Evolutionary conservation across 495 filamentous ascomycete genomes (phyloP).

Genomic region (Neurospora sp.): DNA sequence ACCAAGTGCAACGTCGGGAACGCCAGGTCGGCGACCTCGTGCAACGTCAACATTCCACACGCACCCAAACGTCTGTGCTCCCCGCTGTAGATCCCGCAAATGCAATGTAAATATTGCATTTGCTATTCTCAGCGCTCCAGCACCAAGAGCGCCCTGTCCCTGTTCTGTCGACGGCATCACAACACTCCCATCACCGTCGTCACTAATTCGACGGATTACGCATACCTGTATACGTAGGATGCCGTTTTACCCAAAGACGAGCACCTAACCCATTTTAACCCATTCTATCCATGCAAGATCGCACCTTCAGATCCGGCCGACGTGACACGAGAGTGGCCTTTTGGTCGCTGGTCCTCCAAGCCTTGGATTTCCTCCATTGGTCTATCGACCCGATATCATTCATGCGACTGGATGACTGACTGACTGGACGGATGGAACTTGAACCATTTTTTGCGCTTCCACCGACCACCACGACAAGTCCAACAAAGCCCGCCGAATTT

Average conservation of each 20-base stretch:
- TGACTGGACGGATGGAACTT: not conserved
- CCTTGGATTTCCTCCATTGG: not conserved
- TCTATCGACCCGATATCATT: not conserved
- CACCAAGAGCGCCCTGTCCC: not conserved
- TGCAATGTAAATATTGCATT: not conserved
- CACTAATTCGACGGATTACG: not conserved
- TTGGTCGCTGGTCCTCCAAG: not conserved
- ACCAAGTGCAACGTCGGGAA: slow-evolving; percentile 1
- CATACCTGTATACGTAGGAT: not conserved
- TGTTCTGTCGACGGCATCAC: not conserved
- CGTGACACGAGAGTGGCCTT: not conserved
- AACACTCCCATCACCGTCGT: not conserved
- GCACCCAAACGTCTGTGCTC: slow-evolving; percentile 5
- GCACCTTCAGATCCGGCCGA: not conserved
- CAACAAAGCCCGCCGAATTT: not conserved
- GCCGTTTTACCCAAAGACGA: not conserved
- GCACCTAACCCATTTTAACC: not conserved
- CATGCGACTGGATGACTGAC: not conserved
- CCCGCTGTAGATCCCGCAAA: slow-evolving; percentile 13
- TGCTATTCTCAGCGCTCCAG: not conserved
- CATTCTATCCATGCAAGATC: not conserved
- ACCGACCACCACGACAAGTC: not conserved
- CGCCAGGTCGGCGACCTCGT: slow-evolving; percentile 17
- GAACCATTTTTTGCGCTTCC: not conserved
- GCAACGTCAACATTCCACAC: slow-evolving; percentile 2